Evolutionary conservation across 2,329 filamentous ascomycete species (phyloP).

Genomic region (Diaporthe caulivora): DNA sequence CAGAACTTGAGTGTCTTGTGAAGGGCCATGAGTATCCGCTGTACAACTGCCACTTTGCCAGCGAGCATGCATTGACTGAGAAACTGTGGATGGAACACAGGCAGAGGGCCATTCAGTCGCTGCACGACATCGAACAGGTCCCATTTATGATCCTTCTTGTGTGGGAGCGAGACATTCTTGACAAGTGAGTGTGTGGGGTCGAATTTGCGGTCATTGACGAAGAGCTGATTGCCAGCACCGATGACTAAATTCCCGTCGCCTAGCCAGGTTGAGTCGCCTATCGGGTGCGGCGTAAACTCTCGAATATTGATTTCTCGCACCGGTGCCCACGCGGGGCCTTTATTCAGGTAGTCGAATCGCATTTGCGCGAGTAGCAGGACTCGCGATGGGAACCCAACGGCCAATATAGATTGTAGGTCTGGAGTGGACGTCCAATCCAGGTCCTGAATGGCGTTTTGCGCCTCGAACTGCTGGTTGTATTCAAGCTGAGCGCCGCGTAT

Average conservation of each 20-base stretch:
- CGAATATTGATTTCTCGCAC: constrained; percentile 86
- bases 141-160: constrained; percentile 63
- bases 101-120: constrained; percentile 86
- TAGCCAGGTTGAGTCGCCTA: constrained; percentile 94
- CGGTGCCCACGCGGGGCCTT: constrained; percentile 88
- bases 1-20: constrained; percentile 85
- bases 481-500: constrained; percentile 85
- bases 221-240: constrained; percentile 91
- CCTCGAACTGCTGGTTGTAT: constrained; percentile 80
- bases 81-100: constrained; percentile 93
- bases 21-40: constrained; percentile 78
- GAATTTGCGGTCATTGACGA: constrained; percentile 84
- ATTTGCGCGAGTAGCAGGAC: constrained; percentile 87
- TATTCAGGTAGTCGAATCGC: constrained; percentile 91
- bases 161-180: constrained; percentile 62
- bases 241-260: constrained; percentile 87
- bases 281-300: constrained; percentile 87
- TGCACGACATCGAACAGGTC: constrained; percentile 87
- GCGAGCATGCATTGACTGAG: constrained; percentile 87
- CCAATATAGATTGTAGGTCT: constrained; percentile 87
- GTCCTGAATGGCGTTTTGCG: constrained; percentile 82
- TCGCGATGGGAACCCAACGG: constrained; percentile 91
- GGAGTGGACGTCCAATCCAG: constrained; percentile 95
- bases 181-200: constrained; percentile 72
- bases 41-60: constrained; percentile 80